These are phyloP conservation scores for Calonectria ilicicola DNA, from an alignment of 2,329 filamentous ascomycete genomes.

Conservation along the genomic window DNA sequence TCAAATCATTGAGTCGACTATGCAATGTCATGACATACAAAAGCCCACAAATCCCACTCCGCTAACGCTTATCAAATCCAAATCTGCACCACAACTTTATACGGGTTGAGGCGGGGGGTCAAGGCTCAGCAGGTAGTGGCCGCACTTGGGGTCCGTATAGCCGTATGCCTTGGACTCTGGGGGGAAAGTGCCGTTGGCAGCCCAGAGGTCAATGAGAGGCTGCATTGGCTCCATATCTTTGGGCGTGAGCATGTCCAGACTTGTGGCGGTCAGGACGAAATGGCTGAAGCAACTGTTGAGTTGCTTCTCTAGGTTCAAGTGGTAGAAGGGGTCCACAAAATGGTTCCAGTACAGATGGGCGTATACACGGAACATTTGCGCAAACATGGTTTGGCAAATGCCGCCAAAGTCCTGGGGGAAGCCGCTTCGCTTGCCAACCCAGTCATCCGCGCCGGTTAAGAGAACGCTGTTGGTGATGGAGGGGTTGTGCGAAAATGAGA, in stretches of 20 bases:
- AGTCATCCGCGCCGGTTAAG: not conserved
- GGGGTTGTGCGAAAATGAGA: constrained; percentile 75
- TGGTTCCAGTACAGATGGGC: constrained; percentile 98
- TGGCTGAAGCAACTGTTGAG: constrained; percentile 90
- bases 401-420: constrained; percentile 73
- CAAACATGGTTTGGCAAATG: constrained; percentile 93
- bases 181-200: constrained; percentile 85
- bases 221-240: constrained; percentile 97
- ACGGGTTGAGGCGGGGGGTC: not conserved
- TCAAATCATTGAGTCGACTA: not conserved
- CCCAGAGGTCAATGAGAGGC: constrained; percentile 91
- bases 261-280: constrained; percentile 83
- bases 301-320: constrained; percentile 82
- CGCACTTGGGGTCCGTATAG: constrained; percentile 55
- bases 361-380: constrained; percentile 98
- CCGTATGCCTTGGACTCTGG: constrained; percentile 77
- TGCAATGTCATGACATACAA: not conserved
- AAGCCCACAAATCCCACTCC: not conserved
- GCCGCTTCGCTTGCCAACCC: constrained; percentile 1
- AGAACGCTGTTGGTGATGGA: constrained; percentile 56
- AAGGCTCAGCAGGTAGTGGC: not conserved
- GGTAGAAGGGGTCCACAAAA: constrained; percentile 85
- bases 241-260: constrained; percentile 85
- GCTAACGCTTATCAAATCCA: not conserved
- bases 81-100: not conserved